phyloP scores from a whole-genome alignment of 108 stramenopile species.

The Fragilaria radians region DNA sequence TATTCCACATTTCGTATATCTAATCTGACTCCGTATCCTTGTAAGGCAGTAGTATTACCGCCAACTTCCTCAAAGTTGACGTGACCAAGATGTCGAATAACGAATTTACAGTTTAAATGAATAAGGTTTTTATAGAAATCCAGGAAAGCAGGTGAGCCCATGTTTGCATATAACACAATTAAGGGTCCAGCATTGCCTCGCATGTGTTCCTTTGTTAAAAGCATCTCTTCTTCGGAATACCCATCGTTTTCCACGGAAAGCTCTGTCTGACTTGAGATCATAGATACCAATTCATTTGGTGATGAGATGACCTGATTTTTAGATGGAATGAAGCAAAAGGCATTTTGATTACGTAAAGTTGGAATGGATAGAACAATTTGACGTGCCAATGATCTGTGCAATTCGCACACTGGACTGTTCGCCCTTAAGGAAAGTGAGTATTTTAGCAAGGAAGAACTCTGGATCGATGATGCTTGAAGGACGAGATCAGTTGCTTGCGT shows the following conservation, averaged over 20 bases:
- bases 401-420: constrained; percentile 68
- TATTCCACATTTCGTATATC: constrained; percentile 90
- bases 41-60: constrained; percentile 40
- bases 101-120: constrained; percentile 24
- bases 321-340: background rate
- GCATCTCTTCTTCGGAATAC: background rate
- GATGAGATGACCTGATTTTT: constrained; percentile 1
- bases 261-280: no score
- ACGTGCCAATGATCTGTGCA: constrained; percentile 64
- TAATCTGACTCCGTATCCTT: constrained; percentile 83
- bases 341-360: background rate
- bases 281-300: background rate
- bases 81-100: constrained; percentile 70
- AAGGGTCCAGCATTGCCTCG: constrained; percentile 11
- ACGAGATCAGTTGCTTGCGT: constrained; percentile 22
- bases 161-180: constrained; percentile 65
- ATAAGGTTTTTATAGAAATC: constrained; percentile 38
- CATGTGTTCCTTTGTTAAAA: background rate
- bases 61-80: constrained; percentile 39
- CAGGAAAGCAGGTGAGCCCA: constrained; percentile 54
- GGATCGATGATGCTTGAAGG: constrained; percentile 1
- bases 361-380: constrained; percentile 4
- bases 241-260: constrained; percentile 2
- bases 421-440: constrained; percentile 55
- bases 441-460: constrained; percentile 21